These are phyloP conservation scores for Wickerhamomyces strasburgensis DNA, from an alignment of 805 yeast genomes.

Conservation along the genomic window DNA sequence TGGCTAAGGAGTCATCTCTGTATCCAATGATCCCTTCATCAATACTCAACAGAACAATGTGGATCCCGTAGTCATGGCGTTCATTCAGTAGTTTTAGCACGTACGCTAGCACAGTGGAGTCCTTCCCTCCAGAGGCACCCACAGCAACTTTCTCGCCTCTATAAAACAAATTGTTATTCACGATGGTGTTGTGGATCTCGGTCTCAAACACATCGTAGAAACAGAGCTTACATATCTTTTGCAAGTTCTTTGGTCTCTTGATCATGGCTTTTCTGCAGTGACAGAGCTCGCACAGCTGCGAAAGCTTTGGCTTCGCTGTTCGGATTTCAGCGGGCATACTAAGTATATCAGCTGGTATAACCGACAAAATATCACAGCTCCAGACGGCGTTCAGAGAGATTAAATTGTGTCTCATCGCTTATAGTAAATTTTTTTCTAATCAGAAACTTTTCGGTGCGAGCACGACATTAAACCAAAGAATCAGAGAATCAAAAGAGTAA, in stretches of 20 bases:
- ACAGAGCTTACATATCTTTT: constrained; percentile 85
- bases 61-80: constrained; percentile 81
- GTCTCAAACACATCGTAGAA: constrained; percentile 89
- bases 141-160: constrained; percentile 89
- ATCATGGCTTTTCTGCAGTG: constrained; percentile 76
- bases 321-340: not conserved
- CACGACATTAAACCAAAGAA: not conserved
- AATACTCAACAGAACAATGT: constrained; percentile 75
- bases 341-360: not conserved
- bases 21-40: constrained; percentile 98
- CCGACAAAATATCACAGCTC: not conserved
- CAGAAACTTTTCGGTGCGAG: constrained; percentile 1
- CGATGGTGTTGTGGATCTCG: constrained; percentile 89
- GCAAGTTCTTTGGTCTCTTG: constrained; percentile 88
- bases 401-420: not conserved
- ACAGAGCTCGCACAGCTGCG: constrained; percentile 76
- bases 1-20: constrained; percentile 94
- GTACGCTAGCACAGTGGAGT: constrained; percentile 91
- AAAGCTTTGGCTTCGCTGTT: constrained; percentile 24
- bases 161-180: constrained; percentile 59
- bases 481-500: no score
- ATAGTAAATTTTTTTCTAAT: constrained; percentile 1
- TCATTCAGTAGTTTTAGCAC: constrained; percentile 84
- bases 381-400: no score
- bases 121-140: constrained; percentile 99